Evolutionary conservation across 371 early-diverging fungal species (phyloP), one percentile per base, ranked within the genome.

Genomic region (Mortierella sp.): DNA sequence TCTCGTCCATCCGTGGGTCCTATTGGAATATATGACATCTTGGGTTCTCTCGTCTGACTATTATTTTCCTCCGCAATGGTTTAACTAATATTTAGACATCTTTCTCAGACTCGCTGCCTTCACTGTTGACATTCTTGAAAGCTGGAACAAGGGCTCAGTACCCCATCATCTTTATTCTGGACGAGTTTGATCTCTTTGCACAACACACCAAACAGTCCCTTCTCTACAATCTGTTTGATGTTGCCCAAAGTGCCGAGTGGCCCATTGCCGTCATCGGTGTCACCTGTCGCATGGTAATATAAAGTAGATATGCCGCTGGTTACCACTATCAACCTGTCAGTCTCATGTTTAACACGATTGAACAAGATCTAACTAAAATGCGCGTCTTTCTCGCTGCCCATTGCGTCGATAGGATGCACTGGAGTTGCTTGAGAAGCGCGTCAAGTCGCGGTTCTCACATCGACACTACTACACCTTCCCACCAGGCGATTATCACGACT

Each of bases 361-460:
- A 1, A 26, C n/a, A 10, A 44, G 54, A 55, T 50, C 8, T 45
- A 70, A 11, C 70, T 55, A 50, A 24, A 28, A 47, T 42, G 4
- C 9, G n/a, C 19, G 16, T 50, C 26, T 11, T 45, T 10, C 0
- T 44, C 14, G 14, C 26, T 7, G 24, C 44, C 44, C 48, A 42
- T 58, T 58, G 38, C 7, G 7, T 48, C 19, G 42, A 16, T 84
- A 95, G 96, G 96, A 98, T 84, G 93, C 95, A 8, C 84, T 97
- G 24, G 95, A 96, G 58, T 82, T 96, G 50, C 78, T 98, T 31
- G 99, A 98, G 87, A 98, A 98, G 82, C 94, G 99, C 13, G 98
- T 98, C 74, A 97, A 97, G 77, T 97, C 98, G 26, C 91, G 99
- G 47, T 98, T 97, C 88, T 97, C 98, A 13, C 97, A 97, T 84